Percentiles rank a stretch among this genome's conserved stretches.
These are phyloP conservation scores for Trebouxia sp. DNA, from an alignment of 139 green algal species.

Conservation along the genomic window DNA sequence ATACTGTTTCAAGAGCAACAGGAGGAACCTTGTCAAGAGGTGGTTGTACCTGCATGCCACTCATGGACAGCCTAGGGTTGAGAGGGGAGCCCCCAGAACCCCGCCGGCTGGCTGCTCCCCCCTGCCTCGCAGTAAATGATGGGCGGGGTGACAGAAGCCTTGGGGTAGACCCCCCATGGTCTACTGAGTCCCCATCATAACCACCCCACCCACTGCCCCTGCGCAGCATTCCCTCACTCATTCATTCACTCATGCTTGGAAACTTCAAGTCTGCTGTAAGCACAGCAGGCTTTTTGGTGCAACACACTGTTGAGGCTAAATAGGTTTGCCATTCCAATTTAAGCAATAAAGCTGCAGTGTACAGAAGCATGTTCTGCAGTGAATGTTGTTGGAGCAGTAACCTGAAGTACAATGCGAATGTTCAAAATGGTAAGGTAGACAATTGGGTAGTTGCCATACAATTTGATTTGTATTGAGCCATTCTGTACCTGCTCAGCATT, in stretches of 20 bases:
- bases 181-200: background rate
- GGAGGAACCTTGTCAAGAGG: background rate
- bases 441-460: too few species aligned
- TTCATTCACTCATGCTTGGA: too few species aligned
- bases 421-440: too few species aligned
- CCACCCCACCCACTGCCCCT: background rate
- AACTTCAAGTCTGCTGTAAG: too few species aligned
- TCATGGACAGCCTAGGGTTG: constrained; percentile 2
- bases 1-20: background rate
- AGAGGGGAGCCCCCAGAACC: background rate
- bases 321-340: too few species aligned
- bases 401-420: too few species aligned
- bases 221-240: constrained; percentile 8
- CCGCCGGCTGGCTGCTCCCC: background rate
- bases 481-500: constrained; percentile 1
- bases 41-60: constrained; percentile 15
- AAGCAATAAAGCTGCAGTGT: too few species aligned
- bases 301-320: too few species aligned
- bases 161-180: background rate
- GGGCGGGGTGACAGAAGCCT: background rate
- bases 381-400: too few species aligned
- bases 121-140: constrained; percentile 12
- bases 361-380: too few species aligned
- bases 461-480: too few species aligned
- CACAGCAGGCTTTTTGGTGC: too few species aligned